Conservation (phyloP, 352 stramenopile species). For the Phytophthora aleatoria region DNA sequence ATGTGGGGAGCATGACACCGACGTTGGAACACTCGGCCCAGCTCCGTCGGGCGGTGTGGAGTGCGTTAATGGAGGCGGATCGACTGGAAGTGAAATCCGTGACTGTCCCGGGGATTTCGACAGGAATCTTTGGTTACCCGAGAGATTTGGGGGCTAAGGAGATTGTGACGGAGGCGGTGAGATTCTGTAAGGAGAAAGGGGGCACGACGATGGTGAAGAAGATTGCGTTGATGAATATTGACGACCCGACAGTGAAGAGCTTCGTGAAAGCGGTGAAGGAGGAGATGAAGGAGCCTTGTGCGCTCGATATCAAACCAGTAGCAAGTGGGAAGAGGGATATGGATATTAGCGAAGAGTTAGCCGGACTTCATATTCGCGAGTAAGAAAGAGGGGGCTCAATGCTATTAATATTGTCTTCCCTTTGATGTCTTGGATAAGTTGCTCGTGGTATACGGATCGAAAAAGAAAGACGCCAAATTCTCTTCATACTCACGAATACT, state of each 20-base stretch:
- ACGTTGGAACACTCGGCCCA: slow-evolving; percentile 30
- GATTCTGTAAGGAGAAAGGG: slow-evolving; percentile 32
- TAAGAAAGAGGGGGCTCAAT: background rate
- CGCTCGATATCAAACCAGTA: too few relatives aligned
- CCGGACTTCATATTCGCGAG: slow-evolving; percentile 15
- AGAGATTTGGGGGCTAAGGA: slow-evolving; percentile 39
- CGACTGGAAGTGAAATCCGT: slow-evolving; percentile 37
- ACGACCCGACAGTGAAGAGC: slow-evolving; percentile 35
- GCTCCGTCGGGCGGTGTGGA: slow-evolving; percentile 47
- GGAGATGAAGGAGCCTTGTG: background rate
- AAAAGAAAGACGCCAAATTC: too few relatives aligned
- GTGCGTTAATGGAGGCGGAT: slow-evolving; percentile 38
- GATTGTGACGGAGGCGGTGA: slow-evolving; percentile 39
- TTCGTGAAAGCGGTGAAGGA: slow-evolving; percentile 33
- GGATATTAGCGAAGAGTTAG: slow-evolving; percentile 16
- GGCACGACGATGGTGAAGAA: slow-evolving; percentile 6
- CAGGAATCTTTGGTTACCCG: slow-evolving; percentile 56
- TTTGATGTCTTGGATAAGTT: too few relatives aligned
- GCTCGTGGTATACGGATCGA: too few relatives aligned
- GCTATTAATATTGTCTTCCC: too few relatives aligned
- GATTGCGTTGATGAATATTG: slow-evolving; percentile 49
- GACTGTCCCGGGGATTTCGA: slow-evolving; percentile 51
- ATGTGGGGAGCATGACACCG: slow-evolving; percentile 20
- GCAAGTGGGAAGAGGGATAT: background rate
- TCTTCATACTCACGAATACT: too few relatives aligned